Evolutionary conservation across 2,329 filamentous ascomycete genomes (phyloP).

Genomic region (Hypoxylon sp.): DNA sequence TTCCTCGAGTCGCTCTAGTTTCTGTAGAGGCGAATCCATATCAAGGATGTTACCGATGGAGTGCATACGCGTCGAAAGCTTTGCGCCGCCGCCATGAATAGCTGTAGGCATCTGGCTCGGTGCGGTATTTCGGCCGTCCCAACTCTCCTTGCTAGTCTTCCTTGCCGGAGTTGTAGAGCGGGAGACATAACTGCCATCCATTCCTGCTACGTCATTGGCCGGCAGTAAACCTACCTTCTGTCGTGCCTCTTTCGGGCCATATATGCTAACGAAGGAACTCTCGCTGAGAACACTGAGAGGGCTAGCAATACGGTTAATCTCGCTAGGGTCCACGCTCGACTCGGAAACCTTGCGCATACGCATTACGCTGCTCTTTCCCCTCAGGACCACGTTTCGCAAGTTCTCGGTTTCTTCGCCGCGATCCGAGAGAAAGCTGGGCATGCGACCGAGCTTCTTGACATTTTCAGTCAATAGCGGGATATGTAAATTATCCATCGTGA

Average conservation of each 20-base stretch:
- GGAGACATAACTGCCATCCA: conserved; percentile 43
- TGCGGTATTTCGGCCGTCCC: conserved; percentile 37
- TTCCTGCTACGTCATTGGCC: conserved; percentile 36
- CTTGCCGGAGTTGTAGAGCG: conserved; percentile 41
- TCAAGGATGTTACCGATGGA: conserved; percentile 62
- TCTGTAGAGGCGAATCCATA: conserved; percentile 62
- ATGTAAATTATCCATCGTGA: conserved; percentile 37
- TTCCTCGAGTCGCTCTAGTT: conserved; percentile 59
- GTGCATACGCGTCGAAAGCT: conserved; percentile 54
- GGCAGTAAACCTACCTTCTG: conserved; percentile 32
- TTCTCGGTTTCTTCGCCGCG: conserved; percentile 69
- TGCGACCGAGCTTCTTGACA: conserved; percentile 60
- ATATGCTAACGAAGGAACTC: conserved; percentile 74
- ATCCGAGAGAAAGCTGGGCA: conserved; percentile 75
- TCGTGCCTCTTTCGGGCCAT: conserved; percentile 57
- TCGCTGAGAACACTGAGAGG: conserved; percentile 75
- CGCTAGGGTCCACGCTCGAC: conserved; percentile 53
- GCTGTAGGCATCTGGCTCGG: conserved; percentile 47
- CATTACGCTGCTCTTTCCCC: conserved; percentile 60
- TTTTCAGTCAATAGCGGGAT: conserved; percentile 48
- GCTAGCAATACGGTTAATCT: conserved; percentile 60
- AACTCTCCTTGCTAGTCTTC: conserved; percentile 34
- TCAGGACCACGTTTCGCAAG: conserved; percentile 69
- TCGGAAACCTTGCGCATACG: conserved; percentile 63
- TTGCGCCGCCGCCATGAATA: conserved; percentile 50